A percentile compares a stretch with the other conserved stretches of the same genome.
Evolutionary conservation across 1,284 basidiomycete species (phyloP).

Genomic region (Heterobasidion annosum): DNA sequence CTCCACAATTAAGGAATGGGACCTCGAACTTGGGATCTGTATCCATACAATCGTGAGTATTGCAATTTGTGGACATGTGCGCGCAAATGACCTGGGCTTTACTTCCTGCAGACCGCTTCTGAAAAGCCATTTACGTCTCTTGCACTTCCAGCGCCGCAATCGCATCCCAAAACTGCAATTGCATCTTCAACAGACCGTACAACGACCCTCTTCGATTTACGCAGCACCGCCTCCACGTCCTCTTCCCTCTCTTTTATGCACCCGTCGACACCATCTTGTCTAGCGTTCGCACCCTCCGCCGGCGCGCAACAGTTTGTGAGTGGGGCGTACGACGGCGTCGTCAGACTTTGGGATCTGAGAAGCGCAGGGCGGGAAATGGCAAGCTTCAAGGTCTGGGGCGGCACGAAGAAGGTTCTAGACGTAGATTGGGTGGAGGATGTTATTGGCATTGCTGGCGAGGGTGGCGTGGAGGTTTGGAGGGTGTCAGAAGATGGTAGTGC

Average conservation of each 20-base stretch:
- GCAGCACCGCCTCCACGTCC: slow-evolving; percentile 28
- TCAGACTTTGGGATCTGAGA: slow-evolving; percentile 83
- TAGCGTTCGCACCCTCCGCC: slow-evolving; percentile 7
- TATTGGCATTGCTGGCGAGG: slow-evolving; percentile 76
- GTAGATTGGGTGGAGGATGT: slow-evolving; percentile 73
- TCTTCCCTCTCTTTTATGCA: slow-evolving; percentile 52
- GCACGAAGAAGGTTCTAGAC: slow-evolving; percentile 51
- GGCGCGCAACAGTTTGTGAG: slow-evolving; percentile 62
- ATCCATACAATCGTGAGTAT: slow-evolving; percentile 53
- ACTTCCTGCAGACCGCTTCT: slow-evolving; percentile 41
- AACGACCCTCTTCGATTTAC: slow-evolving; percentile 59
- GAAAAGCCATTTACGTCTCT: slow-evolving; percentile 67
- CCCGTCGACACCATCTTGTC: slow-evolving; percentile 50
- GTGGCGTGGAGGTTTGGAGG: slow-evolving; percentile 76
- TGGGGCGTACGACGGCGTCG: slow-evolving; percentile 78
- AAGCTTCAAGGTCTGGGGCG: slow-evolving; percentile 58
- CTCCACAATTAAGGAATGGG: slow-evolving; percentile 68
- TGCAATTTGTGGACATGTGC: neutral
- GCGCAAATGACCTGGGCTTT: neutral
- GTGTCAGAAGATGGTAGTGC: slow-evolving; percentile 22
- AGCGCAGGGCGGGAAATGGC: slow-evolving; percentile 56
- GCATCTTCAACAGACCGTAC: slow-evolving; percentile 64
- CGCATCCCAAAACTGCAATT: slow-evolving; percentile 27
- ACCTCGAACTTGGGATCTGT: slow-evolving; percentile 61
- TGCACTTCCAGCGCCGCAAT: slow-evolving; percentile 30